These are phyloP conservation scores for Botrytis hyacinthi DNA, from an alignment of 2,329 filamentous ascomycete genomes.

Conservation along the genomic window DNA sequence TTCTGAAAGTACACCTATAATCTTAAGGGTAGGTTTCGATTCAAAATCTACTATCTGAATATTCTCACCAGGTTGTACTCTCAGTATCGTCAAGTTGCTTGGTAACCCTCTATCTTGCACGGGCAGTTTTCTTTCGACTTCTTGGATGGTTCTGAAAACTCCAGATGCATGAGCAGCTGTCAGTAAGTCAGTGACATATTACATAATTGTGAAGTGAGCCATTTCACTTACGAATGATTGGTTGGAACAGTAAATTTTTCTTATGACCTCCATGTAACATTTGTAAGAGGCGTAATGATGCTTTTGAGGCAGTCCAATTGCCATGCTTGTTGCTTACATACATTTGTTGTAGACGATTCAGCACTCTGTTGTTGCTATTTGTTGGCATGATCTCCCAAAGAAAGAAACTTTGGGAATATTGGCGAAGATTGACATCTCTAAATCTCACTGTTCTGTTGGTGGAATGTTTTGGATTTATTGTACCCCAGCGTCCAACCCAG, in stretches of 20 bases:
- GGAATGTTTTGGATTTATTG: background rate
- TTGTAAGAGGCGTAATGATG: background rate
- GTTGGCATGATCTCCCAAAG: background rate
- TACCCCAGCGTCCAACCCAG: background rate
- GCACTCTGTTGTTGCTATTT: background rate
- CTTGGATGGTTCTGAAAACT: background rate
- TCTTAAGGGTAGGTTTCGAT: background rate
- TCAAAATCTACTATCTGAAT: conserved; percentile 4
- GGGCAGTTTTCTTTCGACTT: background rate
- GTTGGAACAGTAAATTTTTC: background rate
- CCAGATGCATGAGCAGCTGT: background rate
- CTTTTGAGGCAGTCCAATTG: background rate
- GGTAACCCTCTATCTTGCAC: background rate
- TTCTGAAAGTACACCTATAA: background rate
- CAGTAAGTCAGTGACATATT: background rate
- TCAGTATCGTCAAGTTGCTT: background rate
- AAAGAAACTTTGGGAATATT: background rate
- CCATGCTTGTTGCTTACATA: background rate
- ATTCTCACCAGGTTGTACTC: background rate
- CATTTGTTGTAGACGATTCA: background rate
- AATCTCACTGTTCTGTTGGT: background rate
- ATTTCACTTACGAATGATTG: background rate
- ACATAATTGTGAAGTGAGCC: background rate
- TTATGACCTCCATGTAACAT: background rate
- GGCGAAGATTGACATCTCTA: background rate